phyloP scores from a whole-genome alignment of 768 basidiomycete species.

The Xerocomellus chrysenteron region DNA sequence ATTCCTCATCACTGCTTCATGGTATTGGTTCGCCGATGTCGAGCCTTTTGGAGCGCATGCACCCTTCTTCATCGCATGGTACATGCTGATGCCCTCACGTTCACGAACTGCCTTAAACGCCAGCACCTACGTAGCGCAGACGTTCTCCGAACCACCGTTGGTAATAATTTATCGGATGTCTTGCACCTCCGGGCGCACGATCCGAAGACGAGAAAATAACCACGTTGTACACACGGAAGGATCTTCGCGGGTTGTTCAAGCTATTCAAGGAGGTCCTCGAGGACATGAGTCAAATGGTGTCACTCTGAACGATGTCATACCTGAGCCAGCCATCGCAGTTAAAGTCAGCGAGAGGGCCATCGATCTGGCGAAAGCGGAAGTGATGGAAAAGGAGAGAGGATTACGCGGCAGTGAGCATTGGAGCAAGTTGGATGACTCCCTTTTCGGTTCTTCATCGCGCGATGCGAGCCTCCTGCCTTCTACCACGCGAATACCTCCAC shows the following conservation, averaged over 20 bases:
- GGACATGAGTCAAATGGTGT: slow-evolving; percentile 80
- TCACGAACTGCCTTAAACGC: too few relatives aligned
- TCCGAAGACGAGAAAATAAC: slow-evolving; percentile 75
- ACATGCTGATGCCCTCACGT: slow-evolving; percentile 80
- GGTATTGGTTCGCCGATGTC: slow-evolving; percentile 50
- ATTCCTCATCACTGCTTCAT: slow-evolving; percentile 70
- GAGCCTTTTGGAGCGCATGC: slow-evolving; percentile 60
- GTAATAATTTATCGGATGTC: too few relatives aligned
- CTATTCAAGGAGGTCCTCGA: slow-evolving; percentile 81
- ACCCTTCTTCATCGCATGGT: slow-evolving; percentile 63
- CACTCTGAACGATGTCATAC: slow-evolving; percentile 83
- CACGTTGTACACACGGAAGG: slow-evolving; percentile 66
- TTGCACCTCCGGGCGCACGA: too few relatives aligned
- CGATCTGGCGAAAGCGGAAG: slow-evolving; percentile 53
- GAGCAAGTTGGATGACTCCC: slow-evolving; percentile 79
- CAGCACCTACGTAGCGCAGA: too few relatives aligned
- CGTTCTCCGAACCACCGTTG: too few relatives aligned
- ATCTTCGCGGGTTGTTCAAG: slow-evolving; percentile 79
- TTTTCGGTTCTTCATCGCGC: slow-evolving; percentile 52
- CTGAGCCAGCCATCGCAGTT: slow-evolving; percentile 77
- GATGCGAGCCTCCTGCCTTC: slow-evolving; percentile 13
- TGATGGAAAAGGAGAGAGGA: slow-evolving; percentile 37
- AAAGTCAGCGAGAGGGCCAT: slow-evolving; percentile 71
- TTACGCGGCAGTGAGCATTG: slow-evolving; percentile 28
- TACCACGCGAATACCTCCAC: slow-evolving; percentile 30